Evolutionary conservation across 2,329 filamentous ascomycete species (phyloP).

Genomic region (Xylariomycetidae sp.): DNA sequence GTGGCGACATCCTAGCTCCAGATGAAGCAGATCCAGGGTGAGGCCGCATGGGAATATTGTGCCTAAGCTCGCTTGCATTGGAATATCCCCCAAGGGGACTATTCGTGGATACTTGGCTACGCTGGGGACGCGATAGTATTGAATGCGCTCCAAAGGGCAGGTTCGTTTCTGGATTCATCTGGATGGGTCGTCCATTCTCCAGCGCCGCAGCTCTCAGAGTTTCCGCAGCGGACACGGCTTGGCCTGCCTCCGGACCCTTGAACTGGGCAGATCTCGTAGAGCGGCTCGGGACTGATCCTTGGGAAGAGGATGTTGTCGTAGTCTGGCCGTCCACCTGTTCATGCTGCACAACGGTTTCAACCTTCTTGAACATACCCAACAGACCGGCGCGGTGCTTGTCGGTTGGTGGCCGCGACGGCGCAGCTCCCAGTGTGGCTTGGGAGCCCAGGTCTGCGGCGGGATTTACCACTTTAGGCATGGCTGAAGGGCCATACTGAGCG

Average conservation of each 20-base stretch:
- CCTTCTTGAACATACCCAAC: constrained; percentile 49
- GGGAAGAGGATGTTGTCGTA: too few species aligned
- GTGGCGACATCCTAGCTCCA: constrained; percentile 14
- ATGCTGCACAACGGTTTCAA: constrained; percentile 20
- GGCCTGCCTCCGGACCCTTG: too few species aligned
- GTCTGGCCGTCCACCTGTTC: constrained; percentile 16
- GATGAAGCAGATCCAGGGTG: constrained; percentile 14
- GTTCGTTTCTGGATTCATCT: constrained; percentile 31
- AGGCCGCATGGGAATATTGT: constrained; percentile 12
- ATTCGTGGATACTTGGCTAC: constrained; percentile 14
- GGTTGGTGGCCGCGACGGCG: constrained; percentile 16
- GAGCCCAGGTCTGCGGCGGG: constrained; percentile 8
- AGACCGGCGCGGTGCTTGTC: constrained; percentile 42
- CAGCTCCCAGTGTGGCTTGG: constrained; percentile 9
- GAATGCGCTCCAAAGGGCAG: constrained; percentile 34
- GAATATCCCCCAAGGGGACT: constrained; percentile 11
- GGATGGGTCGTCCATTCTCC: constrained; percentile 25
- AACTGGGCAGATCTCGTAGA: too few species aligned
- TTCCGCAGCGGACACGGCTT: constrained; percentile 19
- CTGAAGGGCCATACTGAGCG: constrained; percentile 11
- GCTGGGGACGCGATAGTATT: constrained; percentile 30
- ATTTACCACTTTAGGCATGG: constrained; percentile 7
- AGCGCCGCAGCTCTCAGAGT: constrained; percentile 20
- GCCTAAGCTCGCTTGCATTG: constrained; percentile 9
- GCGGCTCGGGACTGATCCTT: too few species aligned